These are phyloP conservation scores for Papiliotrema fonsecae DNA, from an alignment of 1,284 basidiomycete genomes.

Conservation along the genomic window DNA sequence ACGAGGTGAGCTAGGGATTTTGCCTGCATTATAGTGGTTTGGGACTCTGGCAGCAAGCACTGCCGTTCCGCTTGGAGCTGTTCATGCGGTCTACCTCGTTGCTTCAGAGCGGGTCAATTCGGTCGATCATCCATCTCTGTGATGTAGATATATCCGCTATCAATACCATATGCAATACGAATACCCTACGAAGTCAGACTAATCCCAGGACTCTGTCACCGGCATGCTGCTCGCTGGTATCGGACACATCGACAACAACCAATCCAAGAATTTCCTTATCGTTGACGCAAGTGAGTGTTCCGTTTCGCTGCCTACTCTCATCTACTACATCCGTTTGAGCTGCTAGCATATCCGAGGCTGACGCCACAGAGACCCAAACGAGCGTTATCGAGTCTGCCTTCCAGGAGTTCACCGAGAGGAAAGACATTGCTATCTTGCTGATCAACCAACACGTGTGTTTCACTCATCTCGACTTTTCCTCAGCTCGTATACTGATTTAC, in stretches of 20 bases:
- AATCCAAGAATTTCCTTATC: constrained; percentile 93
- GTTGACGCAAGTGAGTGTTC: constrained; percentile 73
- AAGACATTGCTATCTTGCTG: constrained; percentile 88
- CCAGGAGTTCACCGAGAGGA: constrained; percentile 84
- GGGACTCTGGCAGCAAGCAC: too few species aligned
- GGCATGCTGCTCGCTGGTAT: constrained; percentile 87
- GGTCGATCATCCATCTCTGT: background rate
- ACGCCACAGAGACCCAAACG: constrained; percentile 70
- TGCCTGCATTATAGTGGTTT: too few species aligned
- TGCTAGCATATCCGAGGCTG: background rate
- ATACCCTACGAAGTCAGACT: too few species aligned
- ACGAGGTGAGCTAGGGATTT: constrained; percentile 61
- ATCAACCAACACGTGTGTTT: constrained; percentile 89
- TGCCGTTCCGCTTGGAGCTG: too few species aligned
- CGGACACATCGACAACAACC: constrained; percentile 77
- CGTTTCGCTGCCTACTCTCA: too few species aligned
- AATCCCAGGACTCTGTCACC: constrained; percentile 83
- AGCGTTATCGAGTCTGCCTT: constrained; percentile 83
- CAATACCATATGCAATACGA: too few species aligned
- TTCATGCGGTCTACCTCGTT: too few species aligned
- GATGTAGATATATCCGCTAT: background rate
- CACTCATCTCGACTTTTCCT: background rate
- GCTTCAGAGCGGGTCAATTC: too few species aligned
- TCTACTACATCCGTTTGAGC: too few species aligned
- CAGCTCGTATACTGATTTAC: background rate